Base-by-base conservation (phyloP, 148 eudicot species). In the Rhododendron griersonianum region DNA sequence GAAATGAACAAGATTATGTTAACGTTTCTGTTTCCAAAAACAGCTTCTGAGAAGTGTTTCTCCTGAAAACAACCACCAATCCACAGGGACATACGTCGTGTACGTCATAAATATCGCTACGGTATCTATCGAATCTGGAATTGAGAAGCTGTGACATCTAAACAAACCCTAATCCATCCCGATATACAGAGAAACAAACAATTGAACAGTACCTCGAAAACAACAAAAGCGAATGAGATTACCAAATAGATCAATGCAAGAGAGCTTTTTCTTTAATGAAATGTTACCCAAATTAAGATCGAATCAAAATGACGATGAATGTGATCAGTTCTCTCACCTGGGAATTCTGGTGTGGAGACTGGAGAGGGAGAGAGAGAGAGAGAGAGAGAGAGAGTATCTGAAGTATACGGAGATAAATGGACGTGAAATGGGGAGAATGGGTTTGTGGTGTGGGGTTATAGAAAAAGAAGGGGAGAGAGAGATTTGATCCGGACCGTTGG, bases 401-500 rank as follows among this genome's bases (percentile, higher is more conserved):
- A 50, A 79, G 69, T 11, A 63, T 23, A 28, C 14, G 21, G 16
- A 1, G 39, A 48, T 1, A 14, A 77, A 77, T 41, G 80, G 47
- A 10, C 39, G 79, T 11, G 47, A 48, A 84, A 81, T 50, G 69
- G 10, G 50, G 47, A 63, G 57, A 41, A 25, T 0, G 5, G 63
- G 69, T 23, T 74, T 25, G 30, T 21, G 81, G 37, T 67, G 30
- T 14, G 81, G 37, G 85, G 80, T 6, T 85, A 85, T 75, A 75
- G 73, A 83, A 83, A 88, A 47, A 73, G 53, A 81, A 47, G 84
- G 53, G 85, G 86, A 7, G 39, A 16, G 39, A 16, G 11, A 51
- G 85, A 82, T 48, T 55, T 21, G 33, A 81, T 92, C 80, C 59
- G 45, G 19, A 86, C 89, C 92, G 93, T 92, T 86, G 84, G 93